Base-by-base conservation (phyloP, 108 stramenopile species). In the Pseudonitzschia multiseries region DNA sequence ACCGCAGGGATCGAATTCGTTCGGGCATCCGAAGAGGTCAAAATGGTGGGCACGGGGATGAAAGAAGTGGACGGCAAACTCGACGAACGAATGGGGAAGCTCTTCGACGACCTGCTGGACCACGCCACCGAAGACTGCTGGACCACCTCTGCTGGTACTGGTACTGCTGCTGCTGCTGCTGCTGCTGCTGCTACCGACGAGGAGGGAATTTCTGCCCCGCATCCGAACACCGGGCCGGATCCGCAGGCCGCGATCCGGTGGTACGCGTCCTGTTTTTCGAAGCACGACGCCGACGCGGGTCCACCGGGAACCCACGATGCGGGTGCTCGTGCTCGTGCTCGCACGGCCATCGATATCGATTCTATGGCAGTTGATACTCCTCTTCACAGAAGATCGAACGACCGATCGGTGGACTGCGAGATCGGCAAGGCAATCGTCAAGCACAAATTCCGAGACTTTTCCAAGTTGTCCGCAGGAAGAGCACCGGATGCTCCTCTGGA, bases 401-500 rank as follows among this genome's bases (percentile, higher is more conserved):
- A 88, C 44, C 33, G 77, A 20, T 78, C 87, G 4, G 68, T 88
- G 10, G 83, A 88, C 53, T 28, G 54, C 33, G 82, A 75, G 48
- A 79, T 88, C 13, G 84, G 84, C 15, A 70, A 76, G 22, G 84
- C 74, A 0, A 72, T 88, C 27, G 69, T 65, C 42, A 76, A 73
- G 13, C 68, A 80, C 57, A 76, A 77, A 46, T 27, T 74, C 9
- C 41, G 68, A 22, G 80, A 83, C 9, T 74, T 85, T 51, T 65
- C 72, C n/a, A 70, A 74, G 26, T 56, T 88, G 0, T 62, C 77
- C n/a, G 65, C 66, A n/a, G 20, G 68, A 74, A 27, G 89, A 91
- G 72, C 82, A 72, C 42, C 68, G 77, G 20, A 70, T 91, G 68
- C 81, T 89, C 31, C 61, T 83, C n/a, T 94, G 93, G 93, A 88